phyloP scores from a whole-genome alignment of 768 basidiomycete species.

The Galerina sulciceps region DNA sequence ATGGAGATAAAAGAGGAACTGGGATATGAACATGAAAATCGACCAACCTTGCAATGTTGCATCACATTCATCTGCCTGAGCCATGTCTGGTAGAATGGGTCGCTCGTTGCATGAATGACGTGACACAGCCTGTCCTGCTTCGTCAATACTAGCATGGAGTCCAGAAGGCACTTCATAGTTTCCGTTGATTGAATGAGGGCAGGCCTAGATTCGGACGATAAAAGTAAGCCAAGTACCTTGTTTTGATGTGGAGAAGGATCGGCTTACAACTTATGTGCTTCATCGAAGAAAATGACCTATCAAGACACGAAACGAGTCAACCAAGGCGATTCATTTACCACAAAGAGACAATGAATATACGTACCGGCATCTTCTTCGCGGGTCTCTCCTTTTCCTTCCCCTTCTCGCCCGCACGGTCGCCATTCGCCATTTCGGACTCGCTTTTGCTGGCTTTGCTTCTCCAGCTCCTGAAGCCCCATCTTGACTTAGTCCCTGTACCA shows the following conservation, averaged over 20 bases:
- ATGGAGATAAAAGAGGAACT: not conserved
- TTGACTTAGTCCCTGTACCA: slow-evolving; percentile 24
- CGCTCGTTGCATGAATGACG: slow-evolving; percentile 81
- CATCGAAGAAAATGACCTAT: slow-evolving; percentile 75
- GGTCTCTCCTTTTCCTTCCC: slow-evolving; percentile 36
- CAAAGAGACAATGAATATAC: slow-evolving; percentile 10
- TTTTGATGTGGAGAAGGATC: not conserved
- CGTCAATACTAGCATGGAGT: slow-evolving; percentile 85
- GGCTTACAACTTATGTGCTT: slow-evolving; percentile 80
- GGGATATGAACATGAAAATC: not conserved
- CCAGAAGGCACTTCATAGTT: slow-evolving; percentile 83
- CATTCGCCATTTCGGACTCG: slow-evolving; percentile 4
- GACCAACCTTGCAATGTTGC: slow-evolving; percentile 77
- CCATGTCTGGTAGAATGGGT: slow-evolving; percentile 87
- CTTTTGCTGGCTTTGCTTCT: slow-evolving; percentile 25
- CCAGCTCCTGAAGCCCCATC: slow-evolving; percentile 37
- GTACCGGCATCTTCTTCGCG: slow-evolving; percentile 72
- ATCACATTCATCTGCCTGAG: slow-evolving; percentile 78
- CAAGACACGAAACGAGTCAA: slow-evolving; percentile 2
- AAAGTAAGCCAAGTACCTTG: not conserved
- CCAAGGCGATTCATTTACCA: not conserved
- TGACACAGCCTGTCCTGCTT: slow-evolving; percentile 88
- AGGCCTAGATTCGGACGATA: slow-evolving; percentile 45
- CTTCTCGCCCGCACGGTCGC: slow-evolving; percentile 10
- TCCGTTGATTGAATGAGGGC: slow-evolving; percentile 77